These are phyloP conservation scores for Fonsecaea pedrosoi DNA, from an alignment of 2,329 filamentous ascomycete species.

Conservation along the genomic window DNA sequence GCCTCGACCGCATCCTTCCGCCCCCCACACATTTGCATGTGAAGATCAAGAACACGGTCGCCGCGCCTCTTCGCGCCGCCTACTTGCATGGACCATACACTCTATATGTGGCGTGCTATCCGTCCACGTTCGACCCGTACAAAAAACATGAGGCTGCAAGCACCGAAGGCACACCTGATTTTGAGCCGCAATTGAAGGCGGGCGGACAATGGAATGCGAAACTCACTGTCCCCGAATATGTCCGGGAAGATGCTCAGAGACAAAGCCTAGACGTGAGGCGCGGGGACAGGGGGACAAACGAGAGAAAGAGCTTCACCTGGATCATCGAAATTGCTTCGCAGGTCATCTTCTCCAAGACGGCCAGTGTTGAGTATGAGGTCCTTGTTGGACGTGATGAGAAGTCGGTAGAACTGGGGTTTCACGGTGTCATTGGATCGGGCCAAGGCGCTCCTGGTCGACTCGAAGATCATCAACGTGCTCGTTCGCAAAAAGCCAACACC, in stretches of 20 bases:
- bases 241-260: conserved; percentile 55
- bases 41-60: conserved; percentile 88
- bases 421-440: conserved; percentile 60
- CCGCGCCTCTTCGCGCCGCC: conserved; percentile 87
- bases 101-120: conserved; percentile 81
- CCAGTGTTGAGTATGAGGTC: conserved; percentile 86
- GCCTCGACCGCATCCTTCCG: conserved; percentile 85
- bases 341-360: conserved; percentile 89
- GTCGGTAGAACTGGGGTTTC: conserved; percentile 72
- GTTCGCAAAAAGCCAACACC: conserved; percentile 52
- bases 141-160: conserved; percentile 73
- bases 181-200: conserved; percentile 95
- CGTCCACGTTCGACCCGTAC: conserved; percentile 82
- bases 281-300: conserved; percentile 52
- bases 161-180: conserved; percentile 80
- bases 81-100: conserved; percentile 97
- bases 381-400: conserved; percentile 84
- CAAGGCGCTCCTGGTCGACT: conserved; percentile 70
- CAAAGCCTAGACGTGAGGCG: conserved; percentile 13
- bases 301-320: conserved; percentile 73
- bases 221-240: conserved; percentile 78
- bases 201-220: conserved; percentile 84
- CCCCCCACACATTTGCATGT: conserved; percentile 81
- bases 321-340: conserved; percentile 90
- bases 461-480: conserved; percentile 74